Base-by-base conservation (phyloP, 345 rosid species). In the Mangifera indica region DNA sequence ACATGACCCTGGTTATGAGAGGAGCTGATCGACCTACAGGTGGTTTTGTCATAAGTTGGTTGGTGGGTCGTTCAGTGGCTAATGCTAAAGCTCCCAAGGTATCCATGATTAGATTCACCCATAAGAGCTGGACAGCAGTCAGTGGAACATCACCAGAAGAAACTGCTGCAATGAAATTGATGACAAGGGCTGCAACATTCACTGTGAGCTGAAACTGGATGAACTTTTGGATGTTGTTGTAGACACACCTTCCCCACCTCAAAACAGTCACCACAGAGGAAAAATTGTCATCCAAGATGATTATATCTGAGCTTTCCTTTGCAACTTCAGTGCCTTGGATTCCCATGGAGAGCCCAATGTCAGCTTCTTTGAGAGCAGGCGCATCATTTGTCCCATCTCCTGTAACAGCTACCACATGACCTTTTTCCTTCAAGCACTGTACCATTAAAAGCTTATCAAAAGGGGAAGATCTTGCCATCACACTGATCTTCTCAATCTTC, bases 371-470 rank as follows among this genome's bases (percentile, higher is more conserved):
- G 4, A 86, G 73, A 34, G 88, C 88, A 7, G 83, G 85, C 12
- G 90, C 88, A 49, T 88, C 92, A 63, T 85, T 83, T 12, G 86
- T 83, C 24, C 86, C 88, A 58, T 86, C 88, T 25, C 88, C 86
- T 1, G 88, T 82, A 60, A 84, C 88, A 20, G 81, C 90, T 12
- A 86, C 88, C 8, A 86, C 87, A 40, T 82, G 79, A 10, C 81
- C 79, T 18, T 58, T 78, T 72, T 70, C 62, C 74, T 72, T 81
- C 79, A 85, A 40, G 72, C 78, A 55, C 37, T 81, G 76, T 7
- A 88, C 88, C 80, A 88, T 73, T 45, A 82, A 78, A 65, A 83
- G 84, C 76, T 87, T 84, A 76, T 87, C 87, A 17, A 73, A 66
- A 3, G 88, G 85, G 1, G 88, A 87, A 1, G 92, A 84, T 62